A percentile compares a stretch with the other conserved stretches of the same genome.
These are phyloP conservation scores for Helminthosporium solani DNA, from an alignment of 2,329 filamentous ascomycete genomes.

Conservation along the genomic window DNA sequence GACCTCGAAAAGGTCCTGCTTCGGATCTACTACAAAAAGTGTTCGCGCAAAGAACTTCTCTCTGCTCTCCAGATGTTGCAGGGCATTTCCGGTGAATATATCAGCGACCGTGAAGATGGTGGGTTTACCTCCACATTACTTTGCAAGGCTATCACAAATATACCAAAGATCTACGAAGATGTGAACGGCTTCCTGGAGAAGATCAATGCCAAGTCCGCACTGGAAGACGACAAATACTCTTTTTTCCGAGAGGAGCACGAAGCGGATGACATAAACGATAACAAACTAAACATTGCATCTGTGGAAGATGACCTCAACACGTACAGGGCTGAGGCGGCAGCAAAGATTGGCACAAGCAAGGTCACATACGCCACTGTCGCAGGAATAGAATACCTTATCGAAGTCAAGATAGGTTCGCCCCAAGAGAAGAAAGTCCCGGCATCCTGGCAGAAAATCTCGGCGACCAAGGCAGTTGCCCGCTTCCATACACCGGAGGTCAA, in stretches of 20 bases:
- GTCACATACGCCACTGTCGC: conserved; percentile 80
- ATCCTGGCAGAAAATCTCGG: conserved; percentile 91
- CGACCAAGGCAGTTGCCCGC: conserved; percentile 86
- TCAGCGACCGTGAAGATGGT: conserved; percentile 61
- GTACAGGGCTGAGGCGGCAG: conserved; percentile 70
- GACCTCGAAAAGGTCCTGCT: conserved; percentile 93
- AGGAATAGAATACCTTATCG: conserved; percentile 92
- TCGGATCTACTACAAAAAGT: conserved; percentile 96
- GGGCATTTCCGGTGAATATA: conserved; percentile 74
- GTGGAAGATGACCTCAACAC: conserved; percentile 86
- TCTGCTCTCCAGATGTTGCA: conserved; percentile 83
- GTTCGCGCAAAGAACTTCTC: conserved; percentile 83
- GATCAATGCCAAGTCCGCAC: conserved; percentile 82
- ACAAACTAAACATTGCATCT: conserved; percentile 89
- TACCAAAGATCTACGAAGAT: conserved; percentile 74
- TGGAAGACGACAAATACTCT: conserved; percentile 84
- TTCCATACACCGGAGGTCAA: conserved; percentile 95
- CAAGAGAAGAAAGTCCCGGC: conserved; percentile 86
- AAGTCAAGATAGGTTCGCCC: conserved; percentile 70
- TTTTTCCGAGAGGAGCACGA: conserved; percentile 90
- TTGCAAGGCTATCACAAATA: conserved; percentile 67
- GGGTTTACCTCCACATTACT: conserved; percentile 73
- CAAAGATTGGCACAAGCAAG: conserved; percentile 68
- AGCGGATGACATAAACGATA: conserved; percentile 82
- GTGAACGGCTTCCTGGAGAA: conserved; percentile 76